Evolutionary conservation across 2,329 filamentous ascomycete genomes (phyloP).

Genomic region (Alternaria sp.): DNA sequence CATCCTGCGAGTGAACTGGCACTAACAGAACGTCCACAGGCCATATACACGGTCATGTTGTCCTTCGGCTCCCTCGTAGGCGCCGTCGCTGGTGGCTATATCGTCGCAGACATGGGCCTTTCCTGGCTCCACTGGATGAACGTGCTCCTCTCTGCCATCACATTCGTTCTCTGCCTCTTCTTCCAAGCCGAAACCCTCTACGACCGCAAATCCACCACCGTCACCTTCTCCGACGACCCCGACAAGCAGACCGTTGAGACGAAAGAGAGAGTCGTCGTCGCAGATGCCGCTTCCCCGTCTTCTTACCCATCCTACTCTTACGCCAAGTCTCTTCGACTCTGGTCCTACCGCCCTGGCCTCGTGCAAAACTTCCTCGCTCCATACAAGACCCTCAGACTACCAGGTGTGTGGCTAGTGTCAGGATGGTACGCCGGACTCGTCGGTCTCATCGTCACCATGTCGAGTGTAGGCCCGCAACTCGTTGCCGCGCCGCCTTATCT

Average conservation of each 20-base stretch:
- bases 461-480: slow-evolving; percentile 47
- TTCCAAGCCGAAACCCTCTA: slow-evolving; percentile 51
- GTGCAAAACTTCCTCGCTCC: slow-evolving; percentile 46
- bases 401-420: slow-evolving; percentile 52
- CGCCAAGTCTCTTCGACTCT: slow-evolving; percentile 44
- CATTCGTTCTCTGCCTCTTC: slow-evolving; percentile 43
- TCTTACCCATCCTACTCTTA: slow-evolving; percentile 42
- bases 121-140: slow-evolving; percentile 52
- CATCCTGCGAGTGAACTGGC: background rate
- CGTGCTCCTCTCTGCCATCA: slow-evolving; percentile 43
- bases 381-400: slow-evolving; percentile 47
- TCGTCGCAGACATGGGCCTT: slow-evolving; percentile 44
- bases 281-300: slow-evolving; percentile 11
- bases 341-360: slow-evolving; percentile 45
- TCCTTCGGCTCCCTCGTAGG: slow-evolving; percentile 47
- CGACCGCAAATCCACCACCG: slow-evolving; percentile 34
- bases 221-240: slow-evolving; percentile 14
- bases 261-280: slow-evolving; percentile 22
- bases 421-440: slow-evolving; percentile 52
- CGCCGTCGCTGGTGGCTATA: slow-evolving; percentile 51
- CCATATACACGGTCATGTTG: slow-evolving; percentile 52
- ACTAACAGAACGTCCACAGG: slow-evolving; percentile 21
- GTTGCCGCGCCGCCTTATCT: slow-evolving; percentile 50
- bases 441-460: slow-evolving; percentile 49
- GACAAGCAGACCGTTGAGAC: slow-evolving; percentile 21